Base-by-base conservation (phyloP, 164 flowering plant genomes). In the Liquidambar formosana region DNA sequence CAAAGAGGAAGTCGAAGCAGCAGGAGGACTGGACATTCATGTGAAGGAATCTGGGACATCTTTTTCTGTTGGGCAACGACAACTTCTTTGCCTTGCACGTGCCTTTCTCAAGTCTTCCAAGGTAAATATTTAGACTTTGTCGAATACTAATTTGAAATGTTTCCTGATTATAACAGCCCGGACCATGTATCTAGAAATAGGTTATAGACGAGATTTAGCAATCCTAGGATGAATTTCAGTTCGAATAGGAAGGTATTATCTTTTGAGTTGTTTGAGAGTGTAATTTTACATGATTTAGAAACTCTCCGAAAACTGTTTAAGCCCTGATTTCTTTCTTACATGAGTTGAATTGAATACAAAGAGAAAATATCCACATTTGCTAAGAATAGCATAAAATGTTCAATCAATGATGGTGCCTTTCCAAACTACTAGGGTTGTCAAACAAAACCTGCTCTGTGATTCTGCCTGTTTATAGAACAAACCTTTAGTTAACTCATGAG, bases 41-140 rank as follows among this genome's bases (percentile, higher is more conserved):
- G 76, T 95, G 12, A 93, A 95, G 76, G 94, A 86, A 70, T 80
- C 88, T 73, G 97, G 96, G 51, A 49, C 81, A 25, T 82, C 94
- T 65, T 93, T 95, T 69, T 95, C 99, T 73, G 92, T 93, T 60
- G 99, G 99, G 33, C 99, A 95, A 74, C 80, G 88, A 22, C 99
- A 95, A 75, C 96, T 95, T 41, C 71, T 93, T 64, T 95, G 98
- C 86, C 96, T 95, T 64, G 97, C 93, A 18, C 94, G 99, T 54
- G 97, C 99, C 62, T 87, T 95, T 71, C 90, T 95, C 44, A 91
- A 83, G 74, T 91, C 91, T 73, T 84, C 96, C 1, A 91, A 85
- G 97, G 99, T 91, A 74, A 12, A 51, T 4, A 23, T 8, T 2
- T 8, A 8, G 44, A 14, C 16, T 5, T 28, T 48, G 33, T 10